These are phyloP conservation scores for Halophytophthora polymorphica DNA, from an alignment of 352 stramenopile species.

Conservation along the genomic window DNA sequence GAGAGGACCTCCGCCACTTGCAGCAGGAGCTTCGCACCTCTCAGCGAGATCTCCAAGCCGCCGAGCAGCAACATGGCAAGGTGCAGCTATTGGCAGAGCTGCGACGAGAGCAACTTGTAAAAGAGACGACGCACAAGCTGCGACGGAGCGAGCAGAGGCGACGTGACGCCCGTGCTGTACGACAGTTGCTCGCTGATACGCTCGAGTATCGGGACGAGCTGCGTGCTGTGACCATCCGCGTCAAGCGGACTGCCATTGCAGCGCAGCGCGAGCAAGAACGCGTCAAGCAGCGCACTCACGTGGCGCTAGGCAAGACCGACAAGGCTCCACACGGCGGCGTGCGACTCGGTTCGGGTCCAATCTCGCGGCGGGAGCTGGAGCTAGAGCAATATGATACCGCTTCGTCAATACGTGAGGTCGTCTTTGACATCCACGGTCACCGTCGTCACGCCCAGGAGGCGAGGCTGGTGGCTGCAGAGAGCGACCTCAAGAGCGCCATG, in stretches of 20 bases:
- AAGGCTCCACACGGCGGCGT: conserved; percentile 29
- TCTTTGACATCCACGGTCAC: conserved; percentile 68
- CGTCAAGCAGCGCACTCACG: conserved; percentile 28
- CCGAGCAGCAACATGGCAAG: conserved; percentile 35
- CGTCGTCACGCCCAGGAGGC: conserved; percentile 32
- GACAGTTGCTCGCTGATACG: conserved; percentile 46
- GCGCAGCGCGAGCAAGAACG: conserved; percentile 42
- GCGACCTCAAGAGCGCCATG: conserved; percentile 45
- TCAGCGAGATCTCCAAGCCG: conserved; percentile 34
- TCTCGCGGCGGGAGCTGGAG: conserved; percentile 46
- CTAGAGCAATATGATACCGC: conserved; percentile 3
- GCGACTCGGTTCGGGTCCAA: conserved; percentile 33
- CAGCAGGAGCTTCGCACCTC: conserved; percentile 42
- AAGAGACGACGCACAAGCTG: conserved; percentile 14
- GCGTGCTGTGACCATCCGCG: conserved; percentile 30
- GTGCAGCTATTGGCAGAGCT: conserved; percentile 36
- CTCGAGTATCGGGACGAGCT: conserved; percentile 56
- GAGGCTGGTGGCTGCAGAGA: conserved; percentile 20
- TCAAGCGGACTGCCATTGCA: conserved; percentile 41
- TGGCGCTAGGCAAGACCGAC: conserved; percentile 28
- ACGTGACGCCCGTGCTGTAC: conserved; percentile 40
- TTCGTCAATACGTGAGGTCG: conserved; percentile 12
- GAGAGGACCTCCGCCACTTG: conserved; percentile 34
- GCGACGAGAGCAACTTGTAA: conserved; percentile 35
- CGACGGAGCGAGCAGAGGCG: conserved; percentile 25